Conservation (phyloP, 495 filamentous ascomycete species). For the Parathielavia appendiculata region DNA sequence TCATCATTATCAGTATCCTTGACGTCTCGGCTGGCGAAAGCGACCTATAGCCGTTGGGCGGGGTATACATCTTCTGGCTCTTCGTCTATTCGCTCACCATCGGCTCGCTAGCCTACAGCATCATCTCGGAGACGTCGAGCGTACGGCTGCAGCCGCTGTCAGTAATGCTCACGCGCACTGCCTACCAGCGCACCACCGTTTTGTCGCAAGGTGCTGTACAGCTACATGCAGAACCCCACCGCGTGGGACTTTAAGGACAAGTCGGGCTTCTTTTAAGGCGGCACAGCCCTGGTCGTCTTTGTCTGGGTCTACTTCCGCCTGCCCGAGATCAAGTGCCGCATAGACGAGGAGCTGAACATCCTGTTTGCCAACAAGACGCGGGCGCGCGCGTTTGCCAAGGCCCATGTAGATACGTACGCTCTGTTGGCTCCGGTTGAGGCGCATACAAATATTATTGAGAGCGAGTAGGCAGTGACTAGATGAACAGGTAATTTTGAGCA, state of each 20-base stretch:
- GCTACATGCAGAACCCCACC: constrained; percentile 64
- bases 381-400: background rate
- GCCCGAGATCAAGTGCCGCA: constrained; percentile 56
- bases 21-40: constrained; percentile 42
- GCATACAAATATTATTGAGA: background rate
- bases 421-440: background rate
- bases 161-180: constrained; percentile 56
- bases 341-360: constrained; percentile 54
- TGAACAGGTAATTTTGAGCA: too few relatives aligned
- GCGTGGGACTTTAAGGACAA: constrained; percentile 60
- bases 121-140: constrained; percentile 56
- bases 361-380: constrained; percentile 33
- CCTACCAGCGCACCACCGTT: constrained; percentile 53
- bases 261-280: constrained; percentile 64
- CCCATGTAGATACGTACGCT: constrained; percentile 3
- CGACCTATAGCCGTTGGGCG: constrained; percentile 49
- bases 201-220: constrained; percentile 57
- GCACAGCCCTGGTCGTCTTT: constrained; percentile 42
- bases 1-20: constrained; percentile 55
- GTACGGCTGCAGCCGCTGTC: constrained; percentile 57
- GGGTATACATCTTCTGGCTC: constrained; percentile 53
- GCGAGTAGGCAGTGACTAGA: background rate
- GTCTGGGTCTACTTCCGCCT: constrained; percentile 51
- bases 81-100: constrained; percentile 53
- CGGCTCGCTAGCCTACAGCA: constrained; percentile 58